Percentiles rank a stretch among this genome's conserved stretches.
phyloP scores from a whole-genome alignment of 352 stramenopile species.

The Phytophthora sansomeana region DNA sequence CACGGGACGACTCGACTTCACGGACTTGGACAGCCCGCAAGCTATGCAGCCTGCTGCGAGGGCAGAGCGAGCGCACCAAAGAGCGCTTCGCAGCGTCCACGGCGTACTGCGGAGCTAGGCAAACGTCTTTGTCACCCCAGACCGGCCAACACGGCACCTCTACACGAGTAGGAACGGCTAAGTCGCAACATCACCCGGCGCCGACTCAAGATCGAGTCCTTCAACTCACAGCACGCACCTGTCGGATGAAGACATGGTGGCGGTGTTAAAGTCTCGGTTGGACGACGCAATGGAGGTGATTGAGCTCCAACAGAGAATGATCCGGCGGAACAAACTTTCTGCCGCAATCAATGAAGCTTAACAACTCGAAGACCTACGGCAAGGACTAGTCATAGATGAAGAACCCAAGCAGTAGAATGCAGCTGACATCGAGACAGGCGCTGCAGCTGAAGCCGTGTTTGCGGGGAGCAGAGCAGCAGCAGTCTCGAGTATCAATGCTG shows the following conservation, averaged over 20 bases:
- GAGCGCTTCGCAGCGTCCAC: background rate
- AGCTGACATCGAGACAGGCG: no score
- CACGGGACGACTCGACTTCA: constrained; percentile 13
- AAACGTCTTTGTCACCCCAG: constrained; percentile 2
- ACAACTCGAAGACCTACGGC: no score
- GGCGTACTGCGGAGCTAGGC: background rate
- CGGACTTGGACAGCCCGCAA: constrained; percentile 15
- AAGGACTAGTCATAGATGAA: no score
- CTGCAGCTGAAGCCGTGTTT: no score
- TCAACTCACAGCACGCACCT: constrained; percentile 9
- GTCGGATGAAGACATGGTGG: constrained; percentile 11
- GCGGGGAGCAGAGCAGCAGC: no score
- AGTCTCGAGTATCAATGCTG: no score
- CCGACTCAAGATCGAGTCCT: background rate
- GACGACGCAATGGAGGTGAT: constrained; percentile 7
- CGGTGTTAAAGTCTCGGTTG: constrained; percentile 5
- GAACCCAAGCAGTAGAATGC: no score
- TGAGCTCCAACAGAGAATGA: constrained; percentile 5
- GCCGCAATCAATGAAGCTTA: background rate
- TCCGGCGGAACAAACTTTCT: background rate
- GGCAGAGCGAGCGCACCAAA: constrained; percentile 3
- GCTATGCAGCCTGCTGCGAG: constrained; percentile 8
- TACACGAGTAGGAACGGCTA: background rate
- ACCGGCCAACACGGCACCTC: background rate
- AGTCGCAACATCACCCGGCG: background rate